Percentiles rank a stretch among this genome's conserved stretches.
These are phyloP conservation scores for Boletus huronensis DNA, from an alignment of 768 basidiomycete species.

Conservation along the genomic window DNA sequence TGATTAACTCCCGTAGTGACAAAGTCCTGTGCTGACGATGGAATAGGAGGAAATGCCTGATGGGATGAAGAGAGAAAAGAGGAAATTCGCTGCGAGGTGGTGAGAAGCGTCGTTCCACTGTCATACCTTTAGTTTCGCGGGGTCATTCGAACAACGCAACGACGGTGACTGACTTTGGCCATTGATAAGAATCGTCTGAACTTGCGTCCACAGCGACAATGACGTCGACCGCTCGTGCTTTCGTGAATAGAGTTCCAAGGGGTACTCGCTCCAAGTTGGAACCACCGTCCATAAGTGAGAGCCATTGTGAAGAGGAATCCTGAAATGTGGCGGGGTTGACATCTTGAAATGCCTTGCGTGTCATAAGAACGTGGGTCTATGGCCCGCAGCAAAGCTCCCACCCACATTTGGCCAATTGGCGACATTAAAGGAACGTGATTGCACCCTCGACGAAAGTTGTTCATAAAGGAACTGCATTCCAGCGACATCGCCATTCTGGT, in stretches of 20 bases:
- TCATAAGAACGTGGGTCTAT: neutral
- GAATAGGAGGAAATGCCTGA: conserved; percentile 64
- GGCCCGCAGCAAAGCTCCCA: neutral
- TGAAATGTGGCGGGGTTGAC: conserved; percentile 47
- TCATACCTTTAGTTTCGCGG: neutral
- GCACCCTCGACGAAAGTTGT: conserved; percentile 43
- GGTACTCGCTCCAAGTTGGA: conserved; percentile 72
- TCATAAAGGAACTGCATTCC: conserved; percentile 47
- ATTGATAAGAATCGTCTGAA: conserved; percentile 54
- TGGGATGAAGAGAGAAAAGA: conserved; percentile 47
- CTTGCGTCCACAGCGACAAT: conserved; percentile 73
- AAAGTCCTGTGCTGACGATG: conserved; percentile 48
- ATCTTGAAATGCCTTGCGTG: conserved; percentile 47
- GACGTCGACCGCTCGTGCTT: conserved; percentile 64
- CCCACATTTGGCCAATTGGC: conserved; percentile 64
- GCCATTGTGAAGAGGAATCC: conserved; percentile 48
- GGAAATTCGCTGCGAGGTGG: conserved; percentile 42
- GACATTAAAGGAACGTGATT: conserved; percentile 53
- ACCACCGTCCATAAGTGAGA: conserved; percentile 69
- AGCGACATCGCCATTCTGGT: conserved; percentile 7
- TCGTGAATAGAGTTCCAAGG: conserved; percentile 66
- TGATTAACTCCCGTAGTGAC: conserved; percentile 57
- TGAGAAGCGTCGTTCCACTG: conserved; percentile 53
- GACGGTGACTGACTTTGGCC: conserved; percentile 56
- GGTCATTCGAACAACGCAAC: neutral